Base-by-base conservation (phyloP, 495 filamentous ascomycete genomes). In the Bryoglossum gracile region DNA sequence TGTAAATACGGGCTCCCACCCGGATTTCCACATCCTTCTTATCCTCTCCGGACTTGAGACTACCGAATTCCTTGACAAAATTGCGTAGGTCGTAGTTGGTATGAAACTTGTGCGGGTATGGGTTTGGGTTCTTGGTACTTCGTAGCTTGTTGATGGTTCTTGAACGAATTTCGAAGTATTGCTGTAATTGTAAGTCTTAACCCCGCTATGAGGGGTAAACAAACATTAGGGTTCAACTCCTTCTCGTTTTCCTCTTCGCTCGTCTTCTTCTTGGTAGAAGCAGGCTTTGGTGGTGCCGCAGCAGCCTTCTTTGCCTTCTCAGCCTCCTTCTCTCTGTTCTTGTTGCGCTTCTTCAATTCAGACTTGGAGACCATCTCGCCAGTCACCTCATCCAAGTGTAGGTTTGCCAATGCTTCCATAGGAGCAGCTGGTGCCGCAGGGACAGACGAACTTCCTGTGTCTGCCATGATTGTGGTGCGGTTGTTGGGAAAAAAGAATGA, bases 161-260 rank as follows among this genome's bases (percentile, higher is more conserved):
- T 57, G 81, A 88, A 39, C 92, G 87, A 59, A 98, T 94, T 71
- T 98, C 91, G 62, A 95, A 94, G 70, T 97, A 98, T 90, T 94
- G 87, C 87, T n/a, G n/a, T n/a, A n/a, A n/a, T n/a, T n/a, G n/a
- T n/a, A n/a, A n/a, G n/a, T 91, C 53, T 39, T 39, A 22, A 50
- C 30, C 45, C 51, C 23, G 35, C 33, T 25, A 55, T 51, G 30
- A 55, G 43, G n/a, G n/a, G n/a, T 43, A 24, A 10, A 11, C 82
- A 66, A 62, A 87, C 84, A 71, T 95, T 95, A n/a, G 94, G 89
- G 48, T 83, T 94, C 58, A 98, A 68, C 48, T 92, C 81, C 42
- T 75, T 77, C 69, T 89, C 83, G n/a, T n/a, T n/a, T 13, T 82
- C 77, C 3, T 82, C 73, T 61, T 84, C 81, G 30, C 71, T 76